Evolutionary conservation across 169 alveolate genomes (phyloP).

Genomic region (Ichthyophthirius multifiliis): DNA sequence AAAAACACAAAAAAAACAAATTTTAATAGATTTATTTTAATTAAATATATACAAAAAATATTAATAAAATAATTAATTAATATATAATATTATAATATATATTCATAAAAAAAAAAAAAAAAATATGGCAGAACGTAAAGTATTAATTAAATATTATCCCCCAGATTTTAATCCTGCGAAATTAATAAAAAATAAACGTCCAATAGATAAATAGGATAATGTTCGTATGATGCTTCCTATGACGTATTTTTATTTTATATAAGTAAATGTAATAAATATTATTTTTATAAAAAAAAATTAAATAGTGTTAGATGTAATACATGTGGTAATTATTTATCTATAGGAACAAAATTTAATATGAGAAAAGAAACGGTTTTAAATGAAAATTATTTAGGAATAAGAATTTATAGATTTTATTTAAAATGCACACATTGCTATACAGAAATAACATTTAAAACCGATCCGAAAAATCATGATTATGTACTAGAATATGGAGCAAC

Average conservation of each 20-base stretch:
- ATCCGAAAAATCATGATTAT: slow-evolving; percentile 87
- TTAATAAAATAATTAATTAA: too few species aligned
- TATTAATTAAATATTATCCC: slow-evolving; percentile 96
- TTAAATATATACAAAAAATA: too few species aligned
- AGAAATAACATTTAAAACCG: slow-evolving; percentile 94
- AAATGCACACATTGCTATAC: slow-evolving; percentile 96
- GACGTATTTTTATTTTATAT: slow-evolving; percentile 58
- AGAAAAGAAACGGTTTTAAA: slow-evolving; percentile 90
- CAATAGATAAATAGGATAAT: slow-evolving; percentile 88
- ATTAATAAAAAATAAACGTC: slow-evolving; percentile 84
- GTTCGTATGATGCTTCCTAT: slow-evolving; percentile 99
- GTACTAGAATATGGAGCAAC: slow-evolving; percentile 83
- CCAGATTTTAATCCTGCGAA: slow-evolving; percentile 99
- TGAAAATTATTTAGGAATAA: slow-evolving; percentile 96
- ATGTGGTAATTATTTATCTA: slow-evolving; percentile 95
- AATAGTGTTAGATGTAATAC: slow-evolving; percentile 89
- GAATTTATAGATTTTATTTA: slow-evolving; percentile 96
- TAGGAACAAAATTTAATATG: slow-evolving; percentile 99
- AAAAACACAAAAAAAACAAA: too few species aligned
- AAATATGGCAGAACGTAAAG: slow-evolving; percentile 97
- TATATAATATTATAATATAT: too few species aligned
- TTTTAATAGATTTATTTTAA: too few species aligned
- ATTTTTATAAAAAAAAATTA: neutral
- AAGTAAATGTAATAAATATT: neutral
- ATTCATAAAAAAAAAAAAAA: neutral